Evolutionary conservation across 257 asterid genomes (phyloP).

Genomic region (Solanum pinnatisectum): DNA sequence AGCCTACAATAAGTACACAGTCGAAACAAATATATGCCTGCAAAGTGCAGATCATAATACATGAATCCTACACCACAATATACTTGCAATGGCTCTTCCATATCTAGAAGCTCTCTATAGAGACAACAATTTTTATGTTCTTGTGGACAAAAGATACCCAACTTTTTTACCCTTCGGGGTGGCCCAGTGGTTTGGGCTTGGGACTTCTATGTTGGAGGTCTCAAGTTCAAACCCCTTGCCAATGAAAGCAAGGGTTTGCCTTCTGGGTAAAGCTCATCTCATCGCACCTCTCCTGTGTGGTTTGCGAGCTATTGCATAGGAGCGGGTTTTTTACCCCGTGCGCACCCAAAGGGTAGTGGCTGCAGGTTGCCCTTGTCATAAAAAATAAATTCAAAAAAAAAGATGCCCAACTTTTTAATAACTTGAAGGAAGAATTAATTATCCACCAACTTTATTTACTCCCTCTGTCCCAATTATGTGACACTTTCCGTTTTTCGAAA

Average conservation of each 20-base stretch:
- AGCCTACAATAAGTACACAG: slow-evolving; percentile 2
- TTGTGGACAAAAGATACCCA: background rate
- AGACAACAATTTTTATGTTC: background rate
- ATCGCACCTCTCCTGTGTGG: background rate
- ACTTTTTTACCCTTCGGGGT: background rate
- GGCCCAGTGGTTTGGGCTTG: background rate
- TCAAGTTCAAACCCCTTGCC: background rate
- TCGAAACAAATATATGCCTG: background rate
- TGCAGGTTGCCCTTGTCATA: background rate
- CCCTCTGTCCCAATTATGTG: background rate
- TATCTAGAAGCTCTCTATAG: background rate
- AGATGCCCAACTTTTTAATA: background rate
- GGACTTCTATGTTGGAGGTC: background rate
- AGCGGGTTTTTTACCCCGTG: background rate
- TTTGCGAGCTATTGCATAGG: background rate
- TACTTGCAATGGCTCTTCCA: background rate
- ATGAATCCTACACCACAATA: background rate
- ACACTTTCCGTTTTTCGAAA: background rate
- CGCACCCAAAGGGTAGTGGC: background rate
- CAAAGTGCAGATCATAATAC: background rate
- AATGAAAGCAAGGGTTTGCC: too few species aligned
- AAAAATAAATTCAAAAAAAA: too few species aligned
- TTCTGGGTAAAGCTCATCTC: too few species aligned
- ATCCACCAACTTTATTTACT: background rate
- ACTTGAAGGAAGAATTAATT: background rate